Percentiles rank a stretch among this genome's conserved stretches.
Evolutionary conservation across 179 eudicot genomes (phyloP).

Genomic region (Beta macrorhiza): DNA sequence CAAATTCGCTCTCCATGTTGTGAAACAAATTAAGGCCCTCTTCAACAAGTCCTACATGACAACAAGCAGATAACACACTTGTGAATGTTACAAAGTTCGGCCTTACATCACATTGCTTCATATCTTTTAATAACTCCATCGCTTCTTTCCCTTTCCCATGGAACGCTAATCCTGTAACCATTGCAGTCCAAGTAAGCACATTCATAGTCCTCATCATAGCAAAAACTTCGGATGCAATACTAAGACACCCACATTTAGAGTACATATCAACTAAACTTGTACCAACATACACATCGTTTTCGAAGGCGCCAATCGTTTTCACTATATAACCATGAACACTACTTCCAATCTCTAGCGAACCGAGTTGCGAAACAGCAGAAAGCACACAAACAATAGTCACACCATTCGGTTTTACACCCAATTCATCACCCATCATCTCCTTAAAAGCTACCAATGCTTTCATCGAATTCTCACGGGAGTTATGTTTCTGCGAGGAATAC

Average conservation of each 20-base stretch:
- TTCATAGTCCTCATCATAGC: constrained; percentile 38
- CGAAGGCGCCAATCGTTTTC: constrained; percentile 34
- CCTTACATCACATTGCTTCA: constrained; percentile 37
- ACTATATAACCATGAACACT: constrained; percentile 51
- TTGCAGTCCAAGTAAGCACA: constrained; percentile 63
- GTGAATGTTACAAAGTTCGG: constrained; percentile 62
- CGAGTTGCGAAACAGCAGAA: constrained; percentile 52
- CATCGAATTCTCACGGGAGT: constrained; percentile 20
- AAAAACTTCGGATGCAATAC: constrained; percentile 38
- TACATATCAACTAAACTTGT: constrained; percentile 64
- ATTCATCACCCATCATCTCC: constrained; percentile 37
- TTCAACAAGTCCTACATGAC: constrained; percentile 51
- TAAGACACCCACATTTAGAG: constrained; percentile 58
- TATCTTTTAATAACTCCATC: constrained; percentile 38
- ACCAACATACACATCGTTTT: constrained; percentile 48
- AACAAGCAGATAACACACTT: constrained; percentile 54
- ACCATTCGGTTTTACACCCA: constrained; percentile 30
- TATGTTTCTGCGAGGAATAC: constrained; percentile 39
- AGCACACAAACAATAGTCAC: constrained; percentile 51
- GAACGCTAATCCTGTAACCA: constrained; percentile 50
- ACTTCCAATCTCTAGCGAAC: constrained; percentile 42
- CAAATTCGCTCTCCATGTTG: constrained; percentile 42
- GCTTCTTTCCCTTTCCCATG: constrained; percentile 59
- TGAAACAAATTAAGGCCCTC: constrained; percentile 52
- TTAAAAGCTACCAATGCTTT: constrained; percentile 38